Evolutionary conservation across 2,329 filamentous ascomycete genomes (phyloP).

Genomic region (Neonectria hederae): DNA sequence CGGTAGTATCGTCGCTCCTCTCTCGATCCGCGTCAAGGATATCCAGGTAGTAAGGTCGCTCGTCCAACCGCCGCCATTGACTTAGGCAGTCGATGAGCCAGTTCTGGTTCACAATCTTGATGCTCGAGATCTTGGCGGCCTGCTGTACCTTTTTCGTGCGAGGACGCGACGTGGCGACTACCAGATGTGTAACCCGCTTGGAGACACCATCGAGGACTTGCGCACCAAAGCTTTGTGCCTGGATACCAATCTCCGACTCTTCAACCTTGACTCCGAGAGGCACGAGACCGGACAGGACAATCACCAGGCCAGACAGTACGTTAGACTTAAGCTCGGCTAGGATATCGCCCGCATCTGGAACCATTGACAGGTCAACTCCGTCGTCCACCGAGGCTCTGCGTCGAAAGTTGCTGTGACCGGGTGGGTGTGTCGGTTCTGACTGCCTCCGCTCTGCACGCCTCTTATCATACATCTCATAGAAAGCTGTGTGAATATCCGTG

Average conservation of each 20-base stretch:
- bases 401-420: conserved; percentile 45
- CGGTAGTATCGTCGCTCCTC: conserved; percentile 45
- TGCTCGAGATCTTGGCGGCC: conserved; percentile 79
- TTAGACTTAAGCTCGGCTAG: conserved; percentile 82
- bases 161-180: conserved; percentile 74
- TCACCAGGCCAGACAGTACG: conserved; percentile 77
- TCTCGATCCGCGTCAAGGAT: conserved; percentile 74
- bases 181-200: conserved; percentile 75
- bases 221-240: conserved; percentile 88
- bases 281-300: conserved; percentile 92
- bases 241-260: conserved; percentile 85
- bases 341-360: conserved; percentile 88
- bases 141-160: conserved; percentile 92
- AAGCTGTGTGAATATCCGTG: conserved; percentile 76
- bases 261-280: conserved; percentile 82
- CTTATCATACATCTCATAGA: conserved; percentile 84
- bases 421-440: conserved; percentile 47
- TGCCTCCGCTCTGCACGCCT: conserved; percentile 51
- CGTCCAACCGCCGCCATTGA: conserved; percentile 83
- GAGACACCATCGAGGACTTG: conserved; percentile 66
- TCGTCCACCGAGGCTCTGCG: conserved; percentile 50
- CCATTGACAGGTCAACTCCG: conserved; percentile 57
- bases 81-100: conserved; percentile 90
- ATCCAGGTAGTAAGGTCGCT: conserved; percentile 80
- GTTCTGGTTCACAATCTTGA: conserved; percentile 91